These are phyloP conservation scores for Cystobasidium slooffiae DNA, from an alignment of 1,284 basidiomycete genomes.

Conservation along the genomic window DNA sequence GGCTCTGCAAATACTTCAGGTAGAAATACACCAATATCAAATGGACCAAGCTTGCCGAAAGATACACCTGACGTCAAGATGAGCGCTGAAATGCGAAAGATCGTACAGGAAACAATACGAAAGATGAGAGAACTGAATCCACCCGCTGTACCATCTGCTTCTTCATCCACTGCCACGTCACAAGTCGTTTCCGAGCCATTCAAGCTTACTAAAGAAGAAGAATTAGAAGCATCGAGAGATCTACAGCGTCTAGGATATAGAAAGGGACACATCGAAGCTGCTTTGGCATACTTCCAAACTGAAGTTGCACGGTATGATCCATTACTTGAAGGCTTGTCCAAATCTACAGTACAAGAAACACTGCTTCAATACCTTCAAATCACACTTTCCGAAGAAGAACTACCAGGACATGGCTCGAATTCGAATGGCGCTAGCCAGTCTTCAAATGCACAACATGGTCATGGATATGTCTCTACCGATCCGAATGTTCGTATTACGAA, in stretches of 20 bases:
- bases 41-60: constrained; percentile 55
- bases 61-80: constrained; percentile 82
- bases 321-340: constrained; percentile 11
- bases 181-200: background rate
- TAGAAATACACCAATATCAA: constrained; percentile 22
- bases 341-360: constrained; percentile 62
- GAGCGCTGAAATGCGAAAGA: constrained; percentile 73
- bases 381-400: constrained; percentile 76
- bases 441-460: constrained; percentile 4
- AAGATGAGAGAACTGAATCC: constrained; percentile 21
- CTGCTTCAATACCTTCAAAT: constrained; percentile 76
- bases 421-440: constrained; percentile 59
- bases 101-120: constrained; percentile 78
- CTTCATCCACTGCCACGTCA: constrained; percentile 6
- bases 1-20: constrained; percentile 28
- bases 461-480: constrained; percentile 45
- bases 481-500: constrained; percentile 50
- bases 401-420: constrained; percentile 64
- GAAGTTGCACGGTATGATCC: constrained; percentile 35
- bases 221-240: constrained; percentile 46
- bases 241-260: constrained; percentile 59
- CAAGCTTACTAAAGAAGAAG: constrained; percentile 13
- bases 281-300: constrained; percentile 45
- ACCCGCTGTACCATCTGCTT: background rate
- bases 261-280: constrained; percentile 58